Evolutionary conservation across 1,284 basidiomycete species (phyloP), one percentile per base, ranked within the genome.

Genomic region (Sanghuangporus sanghuang): DNA sequence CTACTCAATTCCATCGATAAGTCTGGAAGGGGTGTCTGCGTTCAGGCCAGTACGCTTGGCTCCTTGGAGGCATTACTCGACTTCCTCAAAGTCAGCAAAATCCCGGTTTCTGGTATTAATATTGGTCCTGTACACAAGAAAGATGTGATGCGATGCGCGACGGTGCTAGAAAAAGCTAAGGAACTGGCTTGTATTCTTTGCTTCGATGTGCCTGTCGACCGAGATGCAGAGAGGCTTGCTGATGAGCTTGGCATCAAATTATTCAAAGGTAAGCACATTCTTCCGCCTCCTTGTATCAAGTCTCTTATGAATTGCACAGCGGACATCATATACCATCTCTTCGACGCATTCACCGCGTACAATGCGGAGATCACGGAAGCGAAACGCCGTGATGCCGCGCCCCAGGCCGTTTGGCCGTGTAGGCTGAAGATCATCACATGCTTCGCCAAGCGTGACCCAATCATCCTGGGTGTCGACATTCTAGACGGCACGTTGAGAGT

Each of bases 301-400:
- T 63, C 38, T 50, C 52, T 67, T 52, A 61, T 56, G 50, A 42
- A 46, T 21, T 12, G 42, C 53, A 14, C 72, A 92, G 95, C 95
- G 69, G 93, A 95, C 72, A 98, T 99, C 75, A 99, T 99, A 71
- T 99, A 99, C 77, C 97, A 99, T 75, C 79, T 99, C 63, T 98
- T 99, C 75, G 97, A 99, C 73, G 88, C 94, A 32, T 99, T 99
- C 80, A 98, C 89, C 56, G 92, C 89, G n/a, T 98, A 99, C 78
- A 96, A 97, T 75, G 83, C 85, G 65, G 92, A 96, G 77, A 95
- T 99, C 62, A 83, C 83, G 67, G 97, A 98, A 75, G 93, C 92
- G n/a, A 96, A 95, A 77, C 85, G 93, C 64, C 86, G 81, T 71
- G 96, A 96, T 73, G 95, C 96, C 1, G 94, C 96, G 1, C 93